Evolutionary conservation across 1,284 basidiomycete genomes (phyloP).

Genomic region (Ganoderma resinaceum): DNA sequence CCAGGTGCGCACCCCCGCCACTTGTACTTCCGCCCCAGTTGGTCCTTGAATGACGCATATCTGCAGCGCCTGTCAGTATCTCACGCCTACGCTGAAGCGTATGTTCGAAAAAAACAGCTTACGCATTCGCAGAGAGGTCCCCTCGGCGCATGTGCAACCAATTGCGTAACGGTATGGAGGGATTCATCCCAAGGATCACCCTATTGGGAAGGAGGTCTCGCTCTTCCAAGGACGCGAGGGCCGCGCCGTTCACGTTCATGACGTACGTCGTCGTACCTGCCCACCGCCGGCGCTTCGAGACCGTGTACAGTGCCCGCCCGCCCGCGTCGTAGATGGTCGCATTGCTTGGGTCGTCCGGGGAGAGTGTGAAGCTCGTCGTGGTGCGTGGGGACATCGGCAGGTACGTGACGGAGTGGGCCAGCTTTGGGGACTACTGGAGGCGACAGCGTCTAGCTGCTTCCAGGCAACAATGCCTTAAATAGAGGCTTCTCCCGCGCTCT

Average conservation of each 20-base stretch:
- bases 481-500: not conserved
- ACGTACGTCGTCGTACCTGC: conserved; percentile 43
- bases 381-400: not conserved
- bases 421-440: not conserved
- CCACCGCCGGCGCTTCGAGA: conserved; percentile 42
- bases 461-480: not conserved
- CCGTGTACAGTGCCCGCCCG: conserved; percentile 45
- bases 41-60: conserved; percentile 39
- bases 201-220: conserved; percentile 32
- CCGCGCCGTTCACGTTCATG: conserved; percentile 32
- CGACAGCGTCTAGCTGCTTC: not conserved
- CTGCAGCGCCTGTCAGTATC: not conserved
- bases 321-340: conserved; percentile 43
- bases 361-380: conserved; percentile 39
- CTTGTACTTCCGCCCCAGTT: conserved; percentile 43
- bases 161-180: conserved; percentile 34
- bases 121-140: conserved; percentile 28
- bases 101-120: not conserved
- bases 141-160: conserved; percentile 53
- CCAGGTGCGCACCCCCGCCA: conserved; percentile 39
- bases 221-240: conserved; percentile 34
- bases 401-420: not conserved
- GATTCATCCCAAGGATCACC: conserved; percentile 24
- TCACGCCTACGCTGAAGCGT: not conserved
- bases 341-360: conserved; percentile 51